phyloP scores from a whole-genome alignment of 1,284 basidiomycete genomes.

The Pseudozyma sp. region DNA sequence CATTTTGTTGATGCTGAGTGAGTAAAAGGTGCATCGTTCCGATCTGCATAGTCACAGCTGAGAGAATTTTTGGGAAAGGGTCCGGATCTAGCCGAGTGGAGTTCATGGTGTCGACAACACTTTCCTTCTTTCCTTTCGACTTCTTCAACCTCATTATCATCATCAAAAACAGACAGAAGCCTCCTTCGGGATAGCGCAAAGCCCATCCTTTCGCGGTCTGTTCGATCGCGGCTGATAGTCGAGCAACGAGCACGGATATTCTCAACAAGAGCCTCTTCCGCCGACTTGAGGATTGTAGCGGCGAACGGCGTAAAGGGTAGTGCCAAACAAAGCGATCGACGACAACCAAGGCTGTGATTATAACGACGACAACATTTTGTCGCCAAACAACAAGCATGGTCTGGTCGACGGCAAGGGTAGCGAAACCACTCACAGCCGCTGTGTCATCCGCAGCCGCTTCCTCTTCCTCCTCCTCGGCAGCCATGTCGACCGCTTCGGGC shows the following conservation, averaged over 20 bases:
- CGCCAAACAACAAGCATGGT: slow-evolving; percentile 15
- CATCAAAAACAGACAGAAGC: background rate
- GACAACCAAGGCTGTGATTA: background rate
- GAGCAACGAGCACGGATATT: too few species aligned
- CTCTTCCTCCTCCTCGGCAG: slow-evolving; percentile 5
- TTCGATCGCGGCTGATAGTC: too few species aligned
- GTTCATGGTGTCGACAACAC: background rate
- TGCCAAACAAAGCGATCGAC: background rate
- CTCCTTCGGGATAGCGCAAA: background rate
- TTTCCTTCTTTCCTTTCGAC: background rate
- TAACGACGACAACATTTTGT: too few species aligned
- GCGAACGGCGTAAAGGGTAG: too few species aligned
- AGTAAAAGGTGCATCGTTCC: background rate
- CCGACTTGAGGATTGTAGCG: too few species aligned
- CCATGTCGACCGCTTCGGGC: slow-evolving; percentile 19
- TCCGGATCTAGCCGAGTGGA: slow-evolving; percentile 23
- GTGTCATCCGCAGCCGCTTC: background rate
- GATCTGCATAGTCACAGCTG: background rate
- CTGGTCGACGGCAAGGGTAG: slow-evolving; percentile 18
- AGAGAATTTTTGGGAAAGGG: slow-evolving; percentile 7
- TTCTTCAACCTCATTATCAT: background rate
- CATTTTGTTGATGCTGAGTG: background rate
- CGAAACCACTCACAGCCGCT: slow-evolving; percentile 33
- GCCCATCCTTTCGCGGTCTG: background rate
- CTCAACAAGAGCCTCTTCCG: too few species aligned